Percentiles rank a stretch among this genome's conserved stretches.
Evolutionary conservation across 208 protist species (phyloP).

Genomic region (Naegleria gruberi): DNA sequence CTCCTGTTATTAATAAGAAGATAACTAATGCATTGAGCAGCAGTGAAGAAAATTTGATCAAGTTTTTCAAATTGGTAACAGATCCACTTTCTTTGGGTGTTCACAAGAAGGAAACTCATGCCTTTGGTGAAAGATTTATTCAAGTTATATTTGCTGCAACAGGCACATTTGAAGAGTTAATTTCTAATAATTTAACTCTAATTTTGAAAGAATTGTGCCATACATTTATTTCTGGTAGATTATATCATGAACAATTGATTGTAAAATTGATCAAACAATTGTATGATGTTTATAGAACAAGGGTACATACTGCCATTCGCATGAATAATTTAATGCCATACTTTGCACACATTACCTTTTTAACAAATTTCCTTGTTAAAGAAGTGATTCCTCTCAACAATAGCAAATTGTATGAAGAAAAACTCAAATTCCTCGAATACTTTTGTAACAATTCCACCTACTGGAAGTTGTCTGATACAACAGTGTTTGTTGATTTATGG

Average conservation of each 20-base stretch:
- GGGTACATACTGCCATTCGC: not conserved
- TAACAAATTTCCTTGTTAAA: not conserved
- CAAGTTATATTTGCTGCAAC: not conserved
- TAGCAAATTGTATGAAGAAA: not conserved
- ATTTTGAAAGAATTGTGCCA: not conserved
- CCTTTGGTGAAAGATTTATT: not conserved
- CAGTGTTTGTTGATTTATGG: not conserved
- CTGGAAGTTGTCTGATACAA: not conserved
- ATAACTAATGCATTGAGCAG: not conserved
- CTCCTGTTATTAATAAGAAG: not conserved
- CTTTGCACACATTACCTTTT: not conserved
- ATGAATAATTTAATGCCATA: not conserved
- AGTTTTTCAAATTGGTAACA: not conserved
- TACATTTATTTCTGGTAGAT: not conserved
- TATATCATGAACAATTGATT: not conserved
- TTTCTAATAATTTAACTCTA: not conserved
- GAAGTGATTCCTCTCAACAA: not conserved
- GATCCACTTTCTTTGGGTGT: not conserved
- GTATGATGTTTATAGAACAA: not conserved
- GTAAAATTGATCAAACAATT: not conserved
- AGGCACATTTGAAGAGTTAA: not conserved
- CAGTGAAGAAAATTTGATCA: not conserved
- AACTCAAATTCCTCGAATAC: not conserved
- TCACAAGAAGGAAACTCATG: not conserved
- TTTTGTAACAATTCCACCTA: not conserved